Base-by-base conservation (phyloP, 805 yeast genomes). In the Lachancea thermotolerans region DNA sequence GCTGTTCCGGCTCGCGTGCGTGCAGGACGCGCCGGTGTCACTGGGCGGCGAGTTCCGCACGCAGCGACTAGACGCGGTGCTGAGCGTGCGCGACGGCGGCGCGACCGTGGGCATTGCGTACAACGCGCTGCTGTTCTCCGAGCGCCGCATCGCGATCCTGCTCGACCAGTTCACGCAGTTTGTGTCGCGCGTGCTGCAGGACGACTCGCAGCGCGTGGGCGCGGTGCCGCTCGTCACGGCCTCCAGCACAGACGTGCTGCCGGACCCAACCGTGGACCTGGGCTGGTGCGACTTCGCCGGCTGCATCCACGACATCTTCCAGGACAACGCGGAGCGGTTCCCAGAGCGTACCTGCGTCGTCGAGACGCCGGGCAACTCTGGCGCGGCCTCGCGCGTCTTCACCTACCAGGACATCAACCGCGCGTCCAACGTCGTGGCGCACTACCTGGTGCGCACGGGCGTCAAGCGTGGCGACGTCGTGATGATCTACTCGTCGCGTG, bases 401-500 rank as follows among this genome's bases (percentile, higher is more conserved):
- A 79, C 85, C 31, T 93, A 93, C 65, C 72, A 71, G 57, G 96
- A 91, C 63, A 91, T 93, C 57, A 81, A 93, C 64, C 85, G 87
- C 64, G 91, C 97, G 2, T 88, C 97, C 11, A 93, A 95, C 59
- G 75, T 89, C 27, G 90, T 93, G 14, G 98, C 96, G 31, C 91
- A 93, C 67, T 85, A 87, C 59, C 74, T 93, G 56, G 81, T 86
- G 47, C 68, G 75, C 21, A 78, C 82, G 5, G 98, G 98, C 11
- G 83, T 93, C 57, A 72, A 78, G 52, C 74, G 85, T 58, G 99
- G 98, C 46, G 98, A 93, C 64, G 88, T 93, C 14, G 98, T 93
- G 14, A 90, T 90, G 95, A 90, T 95, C 55, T 93, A 93, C 62
- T 96, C 99, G 21, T 87, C 91, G 59, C 81, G 99, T 67, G 96